Evolutionary conservation across 2,329 filamentous ascomycete species (phyloP), one percentile per base, ranked within the genome.

Genomic region (Trichocomaceae sp.): DNA sequence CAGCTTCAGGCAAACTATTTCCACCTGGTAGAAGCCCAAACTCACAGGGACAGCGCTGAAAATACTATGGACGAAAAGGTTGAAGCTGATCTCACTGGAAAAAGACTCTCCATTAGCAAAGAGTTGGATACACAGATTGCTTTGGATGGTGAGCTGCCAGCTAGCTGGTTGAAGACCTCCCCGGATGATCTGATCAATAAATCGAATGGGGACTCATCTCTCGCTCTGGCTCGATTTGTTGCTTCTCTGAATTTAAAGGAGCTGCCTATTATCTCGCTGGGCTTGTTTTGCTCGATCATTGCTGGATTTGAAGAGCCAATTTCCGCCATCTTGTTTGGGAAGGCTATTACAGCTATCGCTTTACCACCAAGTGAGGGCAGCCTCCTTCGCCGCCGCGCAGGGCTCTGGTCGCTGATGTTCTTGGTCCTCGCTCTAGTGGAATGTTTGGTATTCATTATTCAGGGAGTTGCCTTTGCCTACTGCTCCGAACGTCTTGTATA

Each of bases 391-490:
- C 75, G 79, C 17, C 81, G 91, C 57, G 84, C 86, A 19, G 83
- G 89, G 65, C 95, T 95, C 69, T 96, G 89, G 89, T 85, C 83
- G 54, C 74, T 84, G 63, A 95, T 96, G 89, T 96, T 86, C 70
- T 79, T 91, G 59, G 90, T 95, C 80, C 78, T 96, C 53, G 90
- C 84, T 2, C 71, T 89, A 53, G 83, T 87, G 8, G 82, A 87
- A 65, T 81, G 95, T 57, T 69, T 90, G 52, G 78, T 84, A 5
- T 90, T 87, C 62, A 70, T 80, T 20, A 70, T 75, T 6, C 87
- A 92, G 64, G 90, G 89, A 50, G 64, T 87, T 52, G 77, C 84
- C 2, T 91, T 97, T 62, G 91, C 89, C 19, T 84, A 83, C 64
- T 90, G 88, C 73, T 93, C 89, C 17, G 88, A 95, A 74, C 81